Conservation (phyloP, 2,329 filamentous ascomycete species). For the Metarhizium humberi region DNA sequence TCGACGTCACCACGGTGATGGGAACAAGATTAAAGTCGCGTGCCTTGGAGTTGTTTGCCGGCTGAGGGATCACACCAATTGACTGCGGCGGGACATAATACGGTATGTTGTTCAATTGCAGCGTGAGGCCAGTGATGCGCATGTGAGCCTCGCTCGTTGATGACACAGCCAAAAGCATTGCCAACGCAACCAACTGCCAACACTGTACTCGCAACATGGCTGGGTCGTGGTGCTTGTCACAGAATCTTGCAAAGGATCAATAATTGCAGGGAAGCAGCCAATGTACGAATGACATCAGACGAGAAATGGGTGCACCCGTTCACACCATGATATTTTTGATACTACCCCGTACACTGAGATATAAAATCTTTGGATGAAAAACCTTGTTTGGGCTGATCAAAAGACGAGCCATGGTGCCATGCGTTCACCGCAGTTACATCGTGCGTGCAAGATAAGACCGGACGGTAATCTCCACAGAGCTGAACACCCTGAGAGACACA, state of each 20-base stretch:
- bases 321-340: too few species aligned
- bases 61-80: neutral
- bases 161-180: neutral
- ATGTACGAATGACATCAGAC: too few species aligned
- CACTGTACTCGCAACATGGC: neutral
- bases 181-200: neutral
- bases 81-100: slow-evolving; percentile 9
- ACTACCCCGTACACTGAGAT: too few species aligned
- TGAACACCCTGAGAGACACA: neutral
- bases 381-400: too few species aligned
- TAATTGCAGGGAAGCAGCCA: too few species aligned
- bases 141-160: neutral
- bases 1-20: neutral
- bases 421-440: too few species aligned
- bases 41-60: neutral
- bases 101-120: slow-evolving; percentile 3
- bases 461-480: neutral
- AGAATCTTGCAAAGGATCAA: too few species aligned
- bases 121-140: slow-evolving; percentile 6
- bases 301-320: too few species aligned
- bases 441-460: too few species aligned
- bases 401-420: too few species aligned
- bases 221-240: neutral
- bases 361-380: too few species aligned
- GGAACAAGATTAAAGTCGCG: neutral